These are phyloP conservation scores for Lotmaria passim DNA, from an alignment of 208 protist species.

Conservation along the genomic window DNA sequence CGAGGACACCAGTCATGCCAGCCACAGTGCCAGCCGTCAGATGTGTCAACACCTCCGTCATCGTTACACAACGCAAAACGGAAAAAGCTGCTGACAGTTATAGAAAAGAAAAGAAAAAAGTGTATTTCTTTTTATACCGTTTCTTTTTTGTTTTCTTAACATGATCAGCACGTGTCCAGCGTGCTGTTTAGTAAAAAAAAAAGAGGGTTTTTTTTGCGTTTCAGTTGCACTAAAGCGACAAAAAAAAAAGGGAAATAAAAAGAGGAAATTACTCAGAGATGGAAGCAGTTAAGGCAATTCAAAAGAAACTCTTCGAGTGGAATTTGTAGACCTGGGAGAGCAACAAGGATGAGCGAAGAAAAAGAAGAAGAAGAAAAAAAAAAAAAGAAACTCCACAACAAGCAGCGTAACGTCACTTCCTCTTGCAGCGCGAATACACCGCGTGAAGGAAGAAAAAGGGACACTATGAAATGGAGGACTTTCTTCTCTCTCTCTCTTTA, in stretches of 20 bases:
- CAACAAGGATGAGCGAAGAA: too few species aligned
- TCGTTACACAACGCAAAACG: neutral
- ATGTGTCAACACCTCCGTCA: slow-evolving; percentile 31
- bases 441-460: too few species aligned
- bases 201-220: neutral
- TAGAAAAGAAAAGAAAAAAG: neutral
- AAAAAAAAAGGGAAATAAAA: neutral
- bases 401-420: too few species aligned
- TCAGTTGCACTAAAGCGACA: neutral
- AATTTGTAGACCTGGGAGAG: too few species aligned
- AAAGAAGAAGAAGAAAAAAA: too few species aligned
- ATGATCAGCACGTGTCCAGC: too few species aligned
- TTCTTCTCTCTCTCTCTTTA: too few species aligned
- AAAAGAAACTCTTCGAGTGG: neutral
- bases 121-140: neutral
- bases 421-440: too few species aligned
- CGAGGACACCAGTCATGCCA: slow-evolving; percentile 59
- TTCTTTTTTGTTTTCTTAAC: neutral
- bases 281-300: neutral
- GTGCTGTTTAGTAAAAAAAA: slow-evolving; percentile 18
- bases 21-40: slow-evolving; percentile 66
- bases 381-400: too few species aligned
- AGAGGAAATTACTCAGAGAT: neutral
- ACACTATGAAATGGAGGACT: too few species aligned
- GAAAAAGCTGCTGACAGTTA: neutral